A percentile compares a stretch with the other conserved stretches of the same genome.
These are phyloP conservation scores for Diospyros kaki DNA, from an alignment of 148 eudicot genomes.

Conservation along the genomic window DNA sequence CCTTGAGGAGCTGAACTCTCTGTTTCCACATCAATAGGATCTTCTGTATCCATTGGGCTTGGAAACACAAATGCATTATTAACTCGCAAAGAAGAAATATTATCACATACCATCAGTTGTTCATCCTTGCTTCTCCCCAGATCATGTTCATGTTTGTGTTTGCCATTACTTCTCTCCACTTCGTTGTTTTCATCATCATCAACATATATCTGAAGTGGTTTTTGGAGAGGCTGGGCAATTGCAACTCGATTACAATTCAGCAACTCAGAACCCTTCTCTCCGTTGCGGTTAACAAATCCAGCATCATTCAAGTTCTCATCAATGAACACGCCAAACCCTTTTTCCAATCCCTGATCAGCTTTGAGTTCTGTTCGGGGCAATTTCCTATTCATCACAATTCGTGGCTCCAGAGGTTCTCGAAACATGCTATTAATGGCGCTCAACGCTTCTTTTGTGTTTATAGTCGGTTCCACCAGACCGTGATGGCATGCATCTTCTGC, in stretches of 20 bases:
- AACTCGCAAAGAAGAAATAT: slow-evolving; percentile 23
- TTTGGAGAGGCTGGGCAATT: slow-evolving; percentile 28
- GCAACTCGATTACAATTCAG: slow-evolving; percentile 8
- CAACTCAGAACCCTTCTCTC: slow-evolving; percentile 10
- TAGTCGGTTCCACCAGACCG: slow-evolving; percentile 91
- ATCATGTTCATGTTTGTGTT: slow-evolving; percentile 15
- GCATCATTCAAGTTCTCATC: slow-evolving; percentile 50
- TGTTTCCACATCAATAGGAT: slow-evolving; percentile 32
- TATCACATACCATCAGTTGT: slow-evolving; percentile 27
- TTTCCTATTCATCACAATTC: slow-evolving; percentile 30
- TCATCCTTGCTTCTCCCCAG: slow-evolving; percentile 23
- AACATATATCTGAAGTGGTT: slow-evolving; percentile 61
- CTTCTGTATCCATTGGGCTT: slow-evolving; percentile 50
- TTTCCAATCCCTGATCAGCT: slow-evolving; percentile 27
- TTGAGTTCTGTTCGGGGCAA: slow-evolving; percentile 34
- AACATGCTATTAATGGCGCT: slow-evolving; percentile 83
- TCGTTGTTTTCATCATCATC: slow-evolving; percentile 49
- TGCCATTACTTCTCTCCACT: slow-evolving; percentile 19
- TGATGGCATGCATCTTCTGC: slow-evolving; percentile 92
- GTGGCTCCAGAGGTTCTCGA: slow-evolving; percentile 76
- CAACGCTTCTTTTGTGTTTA: slow-evolving; percentile 92
- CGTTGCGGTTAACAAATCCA: slow-evolving; percentile 25
- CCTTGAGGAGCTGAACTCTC: slow-evolving; percentile 28
- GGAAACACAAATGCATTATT: slow-evolving; percentile 46
- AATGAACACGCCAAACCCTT: slow-evolving; percentile 54